Evolutionary conservation across 176 grass and related monocot species (phyloP), one percentile per base, ranked within the genome.

Genomic region (Ampelocalamus luodianensis): DNA sequence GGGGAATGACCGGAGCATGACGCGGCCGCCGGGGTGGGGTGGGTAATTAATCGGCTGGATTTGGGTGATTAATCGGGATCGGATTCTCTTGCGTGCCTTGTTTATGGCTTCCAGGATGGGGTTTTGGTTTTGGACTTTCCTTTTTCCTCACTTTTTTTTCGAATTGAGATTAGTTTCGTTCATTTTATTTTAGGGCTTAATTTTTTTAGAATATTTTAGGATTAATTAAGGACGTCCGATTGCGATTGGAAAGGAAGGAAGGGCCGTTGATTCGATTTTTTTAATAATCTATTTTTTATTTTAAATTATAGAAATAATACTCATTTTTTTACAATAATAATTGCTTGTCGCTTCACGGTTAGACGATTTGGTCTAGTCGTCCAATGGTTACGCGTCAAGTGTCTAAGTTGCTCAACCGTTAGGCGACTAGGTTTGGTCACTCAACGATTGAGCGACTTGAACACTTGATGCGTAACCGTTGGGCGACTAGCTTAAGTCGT

Each of bases 1-100:
- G 43, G 48, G 73, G 87, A 85, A 92, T 64, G 85, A 79, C 77
- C 79, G 85, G 88, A 90, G 90, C 90, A 92, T 90, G 82, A 80
- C 90, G 83, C 80, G 34, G 75, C 68, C 75, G 83, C 65, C 76
- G 83, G 64, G 79, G 39, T 20, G 36, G 64, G 20, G 43, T 65
- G 75, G 67, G 80, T 50, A 24, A 82, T 62, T 78, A 86, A 86
- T 67, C 56, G 32, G 16, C 10, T 11, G 51, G 71, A 32, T 58
- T 79, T 79, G 67, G 43, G 27, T 83, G 80, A 72, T 42, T 29
- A 69, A 76, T 76, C 42, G 60, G 85, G 80, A 87, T 87, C 85
- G 0, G 89, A 90, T 90, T 75, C 89, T 65, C 32, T 87, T 87
- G 84, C 84, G 77, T 87, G 84, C 84, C 88, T 78, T 86, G 88